phyloP scores from a whole-genome alignment of 2,329 filamentous ascomycete species.

The Triangularia setosa region DNA sequence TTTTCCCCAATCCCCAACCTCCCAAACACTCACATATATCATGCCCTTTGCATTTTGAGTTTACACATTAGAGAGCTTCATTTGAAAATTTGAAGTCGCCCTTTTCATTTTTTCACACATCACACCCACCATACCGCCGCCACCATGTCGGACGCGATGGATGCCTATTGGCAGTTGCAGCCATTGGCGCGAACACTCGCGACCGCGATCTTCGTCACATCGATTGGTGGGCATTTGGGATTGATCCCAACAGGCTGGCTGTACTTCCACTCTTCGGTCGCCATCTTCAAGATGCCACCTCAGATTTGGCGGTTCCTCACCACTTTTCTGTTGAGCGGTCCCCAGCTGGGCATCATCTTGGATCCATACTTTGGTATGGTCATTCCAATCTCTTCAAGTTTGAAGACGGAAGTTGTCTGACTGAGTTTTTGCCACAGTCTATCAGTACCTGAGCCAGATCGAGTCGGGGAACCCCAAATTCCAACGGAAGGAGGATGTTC shows the following conservation, averaged over 20 bases:
- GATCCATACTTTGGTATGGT: constrained; percentile 78
- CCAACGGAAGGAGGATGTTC: constrained; percentile 68
- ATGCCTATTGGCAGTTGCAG: constrained; percentile 40
- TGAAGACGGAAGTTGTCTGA: constrained; percentile 21
- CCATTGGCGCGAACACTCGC: constrained; percentile 61
- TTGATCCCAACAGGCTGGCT: constrained; percentile 50
- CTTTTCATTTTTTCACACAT: too few species aligned
- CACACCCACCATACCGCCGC: constrained; percentile 7
- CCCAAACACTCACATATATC: background rate
- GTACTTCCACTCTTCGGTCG: constrained; percentile 46
- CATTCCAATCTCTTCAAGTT: constrained; percentile 36
- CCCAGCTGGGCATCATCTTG: constrained; percentile 53
- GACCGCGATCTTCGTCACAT: constrained; percentile 59
- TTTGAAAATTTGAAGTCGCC: too few species aligned
- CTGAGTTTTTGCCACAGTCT: constrained; percentile 43
- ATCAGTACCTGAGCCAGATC: constrained; percentile 70
- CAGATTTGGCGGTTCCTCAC: constrained; percentile 43
- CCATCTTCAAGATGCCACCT: constrained; percentile 53
- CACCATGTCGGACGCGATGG: constrained; percentile 33
- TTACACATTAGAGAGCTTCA: too few species aligned
- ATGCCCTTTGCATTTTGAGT: constrained; percentile 21
- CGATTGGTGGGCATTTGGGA: constrained; percentile 56
- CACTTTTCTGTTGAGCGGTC: constrained; percentile 40
- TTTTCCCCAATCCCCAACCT: constrained; percentile 6
- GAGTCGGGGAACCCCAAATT: constrained; percentile 72